Conservation (phyloP, 306 rosid species). For the Fragaria nilgerrensis region DNA sequence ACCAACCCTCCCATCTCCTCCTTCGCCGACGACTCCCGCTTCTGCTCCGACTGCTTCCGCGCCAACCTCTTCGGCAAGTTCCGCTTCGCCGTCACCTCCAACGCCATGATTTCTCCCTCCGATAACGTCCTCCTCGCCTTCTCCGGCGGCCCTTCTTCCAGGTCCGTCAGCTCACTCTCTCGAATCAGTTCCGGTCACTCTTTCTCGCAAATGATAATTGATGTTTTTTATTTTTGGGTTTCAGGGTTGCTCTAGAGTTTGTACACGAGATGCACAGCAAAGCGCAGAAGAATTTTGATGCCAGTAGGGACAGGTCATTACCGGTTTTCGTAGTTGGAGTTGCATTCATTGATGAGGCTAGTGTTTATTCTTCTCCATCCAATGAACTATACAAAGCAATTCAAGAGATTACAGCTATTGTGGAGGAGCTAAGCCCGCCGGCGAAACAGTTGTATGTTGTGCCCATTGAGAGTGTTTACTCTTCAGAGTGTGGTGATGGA, state of each 20-base stretch:
- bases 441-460: conserved; percentile 60
- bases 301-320: conserved; percentile 80
- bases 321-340: conserved; percentile 91
- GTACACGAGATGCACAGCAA: conserved; percentile 80
- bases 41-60: conserved; percentile 75
- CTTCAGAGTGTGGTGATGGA: conserved; percentile 45
- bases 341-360: conserved; percentile 69
- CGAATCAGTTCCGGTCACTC: too few relatives aligned
- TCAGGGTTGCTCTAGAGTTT: conserved; percentile 83
- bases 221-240: not conserved
- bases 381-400: conserved; percentile 40
- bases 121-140: conserved; percentile 90
- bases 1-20: conserved; percentile 54
- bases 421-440: conserved; percentile 58
- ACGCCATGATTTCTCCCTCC: conserved; percentile 84
- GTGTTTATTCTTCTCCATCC: conserved; percentile 43
- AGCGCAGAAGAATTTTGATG: conserved; percentile 81
- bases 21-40: conserved; percentile 58
- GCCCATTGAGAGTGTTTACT: conserved; percentile 62
- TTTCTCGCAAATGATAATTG: too few relatives aligned
- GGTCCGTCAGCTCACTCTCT: conserved; percentile 30
- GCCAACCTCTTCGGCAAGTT: conserved; percentile 74
- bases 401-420: conserved; percentile 45
- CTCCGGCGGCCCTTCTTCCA: conserved; percentile 93
- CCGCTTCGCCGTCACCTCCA: conserved; percentile 69